Base-by-base conservation (phyloP, 208 protist genomes). In the Leishmania tropica region DNA sequence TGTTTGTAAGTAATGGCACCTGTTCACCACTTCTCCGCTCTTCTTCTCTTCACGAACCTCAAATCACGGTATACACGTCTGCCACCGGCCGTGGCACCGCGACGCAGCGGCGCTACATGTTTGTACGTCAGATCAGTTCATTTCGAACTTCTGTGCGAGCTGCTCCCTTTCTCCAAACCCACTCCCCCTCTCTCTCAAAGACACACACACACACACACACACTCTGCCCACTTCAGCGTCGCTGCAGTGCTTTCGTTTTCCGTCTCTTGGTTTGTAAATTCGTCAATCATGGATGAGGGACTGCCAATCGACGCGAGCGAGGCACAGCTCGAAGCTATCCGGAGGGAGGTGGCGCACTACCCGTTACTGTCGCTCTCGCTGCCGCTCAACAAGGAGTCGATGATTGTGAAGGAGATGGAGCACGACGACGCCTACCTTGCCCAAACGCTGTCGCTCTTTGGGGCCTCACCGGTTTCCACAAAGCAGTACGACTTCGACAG, bases 251-350 rank as follows among this genome's bases (percentile, higher is more conserved):
- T 56, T 8, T 31, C 42, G 21, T n/a, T 73, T 13, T 24, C 19
- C 28, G n/a, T 1, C 24, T 35, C 8, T 51, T 45, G 15, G 31
- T n/a, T 47, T 24, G 24, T 5, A 21, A 47, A 11, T 48, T n/a
- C 21, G 42, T 31, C 24, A 53, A 48, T 35, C 11, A 76, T 76
- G 72, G 40, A 15, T 35, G 72, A 60, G 21, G 7, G 21, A 45
- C 21, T 51, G 31, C 45, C 45, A 4, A 40, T 65, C 10, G 56
- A 67, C 7, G 81, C 84, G 1, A 68, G 78, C 0, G 85, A 93
- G 51, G 84, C 79, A 31, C 94, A 97, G 78, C 35, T 97, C 60
- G 82, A 78, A 4, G 82, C 85, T 17, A 97, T 97, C 75, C 86
- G 87, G n/a, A 85, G 75, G 3, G 92, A 97, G 83, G 90, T 97